Evolutionary conservation across 257 asterid genomes (phyloP).

Genomic region (Rhazya stricta): DNA sequence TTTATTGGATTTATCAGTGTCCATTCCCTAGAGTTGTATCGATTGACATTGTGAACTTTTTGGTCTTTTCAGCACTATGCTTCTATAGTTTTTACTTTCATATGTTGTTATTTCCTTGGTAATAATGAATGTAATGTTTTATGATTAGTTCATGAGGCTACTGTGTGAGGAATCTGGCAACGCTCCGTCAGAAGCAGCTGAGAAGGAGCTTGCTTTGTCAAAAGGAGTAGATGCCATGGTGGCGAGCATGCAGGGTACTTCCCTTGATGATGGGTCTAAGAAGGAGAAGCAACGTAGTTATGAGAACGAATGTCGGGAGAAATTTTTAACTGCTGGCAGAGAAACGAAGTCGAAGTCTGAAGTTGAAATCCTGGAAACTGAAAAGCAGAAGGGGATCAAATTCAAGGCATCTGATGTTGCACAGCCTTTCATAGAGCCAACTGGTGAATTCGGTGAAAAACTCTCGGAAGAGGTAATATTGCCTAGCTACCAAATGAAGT

Average conservation of each 20-base stretch:
- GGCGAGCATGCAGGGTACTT: slow-evolving; percentile 52
- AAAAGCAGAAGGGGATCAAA: slow-evolving; percentile 30
- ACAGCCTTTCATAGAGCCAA: slow-evolving; percentile 30
- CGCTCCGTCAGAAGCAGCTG: slow-evolving; percentile 42
- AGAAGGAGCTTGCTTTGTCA: slow-evolving; percentile 55
- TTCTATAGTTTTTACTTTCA: background rate
- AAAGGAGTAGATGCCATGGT: slow-evolving; percentile 65
- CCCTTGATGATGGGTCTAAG: slow-evolving; percentile 41
- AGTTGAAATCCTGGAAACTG: slow-evolving; percentile 24
- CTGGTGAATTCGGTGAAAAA: slow-evolving; percentile 42
- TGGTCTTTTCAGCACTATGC: background rate
- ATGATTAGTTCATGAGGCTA: slow-evolving; percentile 61
- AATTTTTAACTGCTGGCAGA: slow-evolving; percentile 40
- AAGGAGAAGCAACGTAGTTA: slow-evolving; percentile 64
- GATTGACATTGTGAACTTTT: background rate
- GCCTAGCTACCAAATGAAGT: slow-evolving; percentile 62
- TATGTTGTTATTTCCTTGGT: background rate
- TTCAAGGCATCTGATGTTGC: slow-evolving; percentile 35
- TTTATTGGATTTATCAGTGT: background rate
- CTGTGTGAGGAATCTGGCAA: slow-evolving; percentile 61
- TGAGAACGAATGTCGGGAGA: slow-evolving; percentile 65
- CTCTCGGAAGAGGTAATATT: slow-evolving; percentile 53
- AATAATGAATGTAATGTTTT: background rate
- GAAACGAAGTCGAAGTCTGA: slow-evolving; percentile 27
- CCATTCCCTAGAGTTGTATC: background rate